Percentiles rank a stretch among this genome's conserved stretches.
These are phyloP conservation scores for Fusarium neocosmosporiellum DNA, from an alignment of 2,329 filamentous ascomycete genomes.

Conservation along the genomic window DNA sequence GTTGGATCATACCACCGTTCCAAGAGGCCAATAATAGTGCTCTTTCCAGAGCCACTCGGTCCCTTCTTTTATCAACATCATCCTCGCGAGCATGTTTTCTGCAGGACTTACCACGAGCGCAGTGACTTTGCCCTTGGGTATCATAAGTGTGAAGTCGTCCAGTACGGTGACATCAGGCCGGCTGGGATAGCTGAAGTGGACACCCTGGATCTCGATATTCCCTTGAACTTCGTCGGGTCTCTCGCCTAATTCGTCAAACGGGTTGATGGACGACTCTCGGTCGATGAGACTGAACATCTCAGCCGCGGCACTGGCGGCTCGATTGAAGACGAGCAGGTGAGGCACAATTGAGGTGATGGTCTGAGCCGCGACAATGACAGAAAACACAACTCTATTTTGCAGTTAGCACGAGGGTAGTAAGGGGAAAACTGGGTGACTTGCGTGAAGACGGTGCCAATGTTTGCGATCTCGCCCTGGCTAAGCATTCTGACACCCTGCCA, in stretches of 20 bases:
- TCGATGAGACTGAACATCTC: slow-evolving; percentile 45
- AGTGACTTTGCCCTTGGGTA: slow-evolving; percentile 57
- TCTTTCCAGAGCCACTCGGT: slow-evolving; percentile 50
- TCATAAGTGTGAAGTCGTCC: slow-evolving; percentile 51
- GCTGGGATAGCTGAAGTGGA: slow-evolving; percentile 56
- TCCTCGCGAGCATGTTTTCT: background rate
- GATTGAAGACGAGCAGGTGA: slow-evolving; percentile 47
- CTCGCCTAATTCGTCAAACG: slow-evolving; percentile 45
- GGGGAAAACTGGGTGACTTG: background rate
- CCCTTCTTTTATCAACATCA: slow-evolving; percentile 9
- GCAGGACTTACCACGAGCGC: slow-evolving; percentile 47
- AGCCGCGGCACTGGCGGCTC: slow-evolving; percentile 46
- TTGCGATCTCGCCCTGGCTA: slow-evolving; percentile 46
- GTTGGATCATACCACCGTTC: slow-evolving; percentile 51
- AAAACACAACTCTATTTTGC: slow-evolving; percentile 50
- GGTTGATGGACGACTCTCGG: slow-evolving; percentile 47
- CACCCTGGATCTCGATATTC: slow-evolving; percentile 48
- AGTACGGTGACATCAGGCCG: slow-evolving; percentile 53
- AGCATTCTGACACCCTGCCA: slow-evolving; percentile 55
- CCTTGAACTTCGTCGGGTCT: slow-evolving; percentile 39
- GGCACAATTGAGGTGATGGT: slow-evolving; percentile 48
- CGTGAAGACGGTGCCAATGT: slow-evolving; percentile 40
- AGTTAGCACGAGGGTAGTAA: background rate
- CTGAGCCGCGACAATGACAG: slow-evolving; percentile 49
- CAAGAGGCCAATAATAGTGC: slow-evolving; percentile 52